These are phyloP conservation scores for Alternaria longipes DNA, from an alignment of 2,329 filamentous ascomycete genomes.

Conservation along the genomic window DNA sequence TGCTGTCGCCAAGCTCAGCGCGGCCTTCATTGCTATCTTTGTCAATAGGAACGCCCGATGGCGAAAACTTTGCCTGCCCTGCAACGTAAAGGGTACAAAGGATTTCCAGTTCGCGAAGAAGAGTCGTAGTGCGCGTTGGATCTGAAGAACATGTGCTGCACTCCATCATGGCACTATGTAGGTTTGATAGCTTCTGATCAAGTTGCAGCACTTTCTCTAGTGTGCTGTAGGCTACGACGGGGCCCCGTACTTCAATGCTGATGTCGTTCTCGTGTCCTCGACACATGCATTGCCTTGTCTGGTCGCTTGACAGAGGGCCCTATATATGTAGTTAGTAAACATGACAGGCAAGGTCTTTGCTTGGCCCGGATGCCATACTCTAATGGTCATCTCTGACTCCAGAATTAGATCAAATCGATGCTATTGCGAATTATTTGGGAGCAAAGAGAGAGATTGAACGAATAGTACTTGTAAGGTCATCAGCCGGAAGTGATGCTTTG, in stretches of 20 bases:
- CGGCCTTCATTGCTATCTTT: neutral
- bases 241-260: neutral
- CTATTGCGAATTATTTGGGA: neutral
- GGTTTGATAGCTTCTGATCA: neutral
- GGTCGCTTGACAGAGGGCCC: neutral
- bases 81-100: conserved; percentile 1
- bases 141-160: conserved; percentile 1
- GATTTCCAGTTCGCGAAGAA: neutral
- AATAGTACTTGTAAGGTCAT: neutral
- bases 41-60: neutral
- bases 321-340: neutral
- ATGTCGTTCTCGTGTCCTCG: neutral
- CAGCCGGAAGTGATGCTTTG: too few relatives aligned
- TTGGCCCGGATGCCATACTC: neutral
- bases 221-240: neutral
- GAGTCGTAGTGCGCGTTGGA: neutral
- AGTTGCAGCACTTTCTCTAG: conserved; percentile 2
- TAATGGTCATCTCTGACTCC: neutral
- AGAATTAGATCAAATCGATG: neutral
- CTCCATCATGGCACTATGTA: neutral
- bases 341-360: neutral
- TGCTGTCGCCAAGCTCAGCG: neutral
- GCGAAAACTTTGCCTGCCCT: neutral
- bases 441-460: neutral
- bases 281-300: conserved; percentile 4